Evolutionary conservation across 2,329 filamentous ascomycete genomes (phyloP), one percentile per base, ranked within the genome.

Genomic region (Parastagonospora avenae): DNA sequence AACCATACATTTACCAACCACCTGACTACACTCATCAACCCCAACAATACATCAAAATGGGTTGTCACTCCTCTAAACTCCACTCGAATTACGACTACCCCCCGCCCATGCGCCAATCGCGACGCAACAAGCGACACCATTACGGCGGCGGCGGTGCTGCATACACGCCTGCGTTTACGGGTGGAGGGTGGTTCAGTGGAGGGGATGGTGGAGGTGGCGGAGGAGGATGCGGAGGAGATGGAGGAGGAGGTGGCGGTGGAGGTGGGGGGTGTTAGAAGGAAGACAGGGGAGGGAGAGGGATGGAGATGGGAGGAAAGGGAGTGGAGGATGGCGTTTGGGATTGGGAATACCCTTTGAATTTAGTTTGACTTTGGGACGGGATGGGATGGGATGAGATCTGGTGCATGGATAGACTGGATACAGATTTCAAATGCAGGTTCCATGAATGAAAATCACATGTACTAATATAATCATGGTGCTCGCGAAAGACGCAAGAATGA

Each of bases 51-150:
- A 2, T 6, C 29, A 60, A 37, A 33, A 63, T 63, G 60, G 60
- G 60, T 32, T 63, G 60, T 12, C 50, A 50, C 48, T 47, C 48
- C n/a, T 63, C 60, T 12, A 62, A 62, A 49, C 29, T 48, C 8
- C 42, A 38, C 40, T 4, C n/a, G 29, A 19, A 52, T 31, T 45
- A 45, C 46, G 19, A 40, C 14, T 60, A 55, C 14, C 50, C 57
- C 9, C 53, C 51, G 8, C 53, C 58, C 27, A 57, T 51, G 54
- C 46, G 51, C 3, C 44, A 39, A 16, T 28, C 37, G 2, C 55
- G 40, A 46, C 48, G 8, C 32, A 32, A 12, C 30, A 10, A 28
- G 27, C 12, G 27, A 30, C 30, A 44, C 1, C n/a, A 31, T 8
- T 40, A 47, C 27, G 37, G 46, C n/a, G 46, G 32, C 11, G 48